Conservation (phyloP, 2,329 filamentous ascomycete genomes). For the Pseudogymnoascus sp. region DNA sequence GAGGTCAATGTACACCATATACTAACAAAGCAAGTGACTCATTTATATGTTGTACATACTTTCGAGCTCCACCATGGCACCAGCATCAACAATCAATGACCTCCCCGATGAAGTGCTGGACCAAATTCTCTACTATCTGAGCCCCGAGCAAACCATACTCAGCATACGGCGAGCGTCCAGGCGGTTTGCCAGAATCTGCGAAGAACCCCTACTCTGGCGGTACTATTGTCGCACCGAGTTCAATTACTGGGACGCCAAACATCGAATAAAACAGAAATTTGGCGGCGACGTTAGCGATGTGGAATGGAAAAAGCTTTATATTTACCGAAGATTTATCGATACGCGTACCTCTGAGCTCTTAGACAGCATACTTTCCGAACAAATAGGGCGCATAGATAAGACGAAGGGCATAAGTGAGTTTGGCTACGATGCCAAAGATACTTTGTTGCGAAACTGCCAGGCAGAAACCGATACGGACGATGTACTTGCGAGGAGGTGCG, state of each 20-base stretch:
- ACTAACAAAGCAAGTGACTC: neutral
- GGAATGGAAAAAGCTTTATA: conserved; percentile 67
- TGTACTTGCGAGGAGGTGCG: conserved; percentile 62
- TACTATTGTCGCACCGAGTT: conserved; percentile 62
- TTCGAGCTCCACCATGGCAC: conserved; percentile 6
- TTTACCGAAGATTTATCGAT: conserved; percentile 46
- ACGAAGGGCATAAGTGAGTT: conserved; percentile 61
- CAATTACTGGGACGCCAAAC: conserved; percentile 63
- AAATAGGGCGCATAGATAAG: conserved; percentile 59
- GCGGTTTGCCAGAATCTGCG: conserved; percentile 55
- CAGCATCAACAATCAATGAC: neutral
- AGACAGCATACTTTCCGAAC: conserved; percentile 60
- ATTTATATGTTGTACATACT: conserved; percentile 1
- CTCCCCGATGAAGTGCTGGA: conserved; percentile 77
- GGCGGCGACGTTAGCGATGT: conserved; percentile 43
- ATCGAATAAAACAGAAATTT: conserved; percentile 52
- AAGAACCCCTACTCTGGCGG: conserved; percentile 72
- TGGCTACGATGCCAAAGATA: conserved; percentile 86
- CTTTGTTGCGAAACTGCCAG: conserved; percentile 58
- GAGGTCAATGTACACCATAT: neutral
- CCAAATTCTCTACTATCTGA: conserved; percentile 58
- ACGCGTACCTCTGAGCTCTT: conserved; percentile 44
- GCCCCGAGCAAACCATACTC: conserved; percentile 44
- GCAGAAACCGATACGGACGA: conserved; percentile 52
- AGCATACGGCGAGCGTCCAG: conserved; percentile 47